Evolutionary conservation across 2,329 filamentous ascomycete genomes (phyloP), one percentile per base, ranked within the genome.

Genomic region (Exophiala oligosperma): DNA sequence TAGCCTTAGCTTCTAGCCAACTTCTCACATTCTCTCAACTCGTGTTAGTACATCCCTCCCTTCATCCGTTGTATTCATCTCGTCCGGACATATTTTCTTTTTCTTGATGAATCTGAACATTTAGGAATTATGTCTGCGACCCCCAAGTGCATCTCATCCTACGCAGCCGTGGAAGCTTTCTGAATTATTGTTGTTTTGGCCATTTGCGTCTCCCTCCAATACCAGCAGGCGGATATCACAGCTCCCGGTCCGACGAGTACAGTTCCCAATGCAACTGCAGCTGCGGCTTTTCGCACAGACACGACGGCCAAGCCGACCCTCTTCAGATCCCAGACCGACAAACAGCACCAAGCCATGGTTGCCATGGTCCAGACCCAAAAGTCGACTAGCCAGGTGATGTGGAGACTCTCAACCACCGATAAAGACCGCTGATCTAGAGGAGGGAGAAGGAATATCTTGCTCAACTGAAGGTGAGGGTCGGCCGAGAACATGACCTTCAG

Each of bases 361-460:
- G 54, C 54, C 5, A 51, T 21, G 12, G 49, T 17, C 46, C 49
- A 56, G n/a, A 32, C 48, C 54, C 46, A 56, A 46, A 56, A 49
- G 43, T 56, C 54, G 9, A 40, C 48, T 5, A 56, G 24, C 26
- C 26, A 28, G 7, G 26, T 28, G 26, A 28, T 28, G 26, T 28
- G 26, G 7, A 28, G 26, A 28, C 26, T 7, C 7, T 28, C 26
- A 7, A 28, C 26, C 26, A 28, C 26, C 4, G 26, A 28, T 7
- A 28, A 4, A 7, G 26, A 28, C 26, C 17, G 17, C 17, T 28
- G 26, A 28, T 28, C 26, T 4, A 28, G 26, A 28, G 4, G 26
- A 28, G 26, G 26, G 26, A 28, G 26, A 4, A 28, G 26, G 7
- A 28, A 28, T 28, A 51, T 37, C 11, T n/a, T 35, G 49, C 49